Evolutionary conservation across 352 stramenopile species (phyloP).

Genomic region (Blastocystis sp.): DNA sequence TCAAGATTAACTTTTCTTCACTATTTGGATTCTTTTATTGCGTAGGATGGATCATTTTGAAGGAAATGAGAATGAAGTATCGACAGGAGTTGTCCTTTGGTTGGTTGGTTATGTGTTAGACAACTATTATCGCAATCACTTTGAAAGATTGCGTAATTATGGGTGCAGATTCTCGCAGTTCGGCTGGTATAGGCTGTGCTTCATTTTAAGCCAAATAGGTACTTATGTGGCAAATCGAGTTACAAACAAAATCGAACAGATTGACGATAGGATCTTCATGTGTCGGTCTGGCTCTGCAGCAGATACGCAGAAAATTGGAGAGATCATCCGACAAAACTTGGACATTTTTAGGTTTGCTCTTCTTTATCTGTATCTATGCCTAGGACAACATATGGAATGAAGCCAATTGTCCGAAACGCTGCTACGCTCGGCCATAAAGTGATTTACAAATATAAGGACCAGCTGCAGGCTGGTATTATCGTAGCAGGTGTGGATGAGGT

Average conservation of each 20-base stretch:
- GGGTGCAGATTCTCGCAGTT: constrained; percentile 49
- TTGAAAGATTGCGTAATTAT: constrained; percentile 56
- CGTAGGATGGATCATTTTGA: constrained; percentile 57
- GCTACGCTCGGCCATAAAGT: constrained; percentile 15
- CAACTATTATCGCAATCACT: constrained; percentile 58
- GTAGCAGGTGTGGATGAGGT: constrained; percentile 53
- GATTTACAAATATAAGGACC: constrained; percentile 62
- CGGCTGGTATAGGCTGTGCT: constrained; percentile 3
- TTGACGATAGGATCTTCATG: constrained; percentile 59
- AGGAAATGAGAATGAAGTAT: constrained; percentile 55
- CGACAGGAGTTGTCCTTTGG: neutral
- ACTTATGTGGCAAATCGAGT: constrained; percentile 59
- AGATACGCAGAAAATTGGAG: constrained; percentile 60
- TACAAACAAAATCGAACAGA: constrained; percentile 59
- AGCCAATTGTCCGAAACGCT: constrained; percentile 49
- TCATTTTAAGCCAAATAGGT: neutral
- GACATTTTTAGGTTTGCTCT: constrained; percentile 17
- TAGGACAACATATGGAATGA: constrained; percentile 57
- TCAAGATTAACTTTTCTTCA: neutral
- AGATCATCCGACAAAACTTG: constrained; percentile 13
- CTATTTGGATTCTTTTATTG: neutral
- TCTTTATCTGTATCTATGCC: neutral
- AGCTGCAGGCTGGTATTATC: constrained; percentile 49
- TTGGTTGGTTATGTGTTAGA: neutral
- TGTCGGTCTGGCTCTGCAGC: constrained; percentile 52